Evolutionary conservation across 257 asterid genomes (phyloP), one percentile per base, ranked within the genome.

Genomic region (Penstemon barbatus): DNA sequence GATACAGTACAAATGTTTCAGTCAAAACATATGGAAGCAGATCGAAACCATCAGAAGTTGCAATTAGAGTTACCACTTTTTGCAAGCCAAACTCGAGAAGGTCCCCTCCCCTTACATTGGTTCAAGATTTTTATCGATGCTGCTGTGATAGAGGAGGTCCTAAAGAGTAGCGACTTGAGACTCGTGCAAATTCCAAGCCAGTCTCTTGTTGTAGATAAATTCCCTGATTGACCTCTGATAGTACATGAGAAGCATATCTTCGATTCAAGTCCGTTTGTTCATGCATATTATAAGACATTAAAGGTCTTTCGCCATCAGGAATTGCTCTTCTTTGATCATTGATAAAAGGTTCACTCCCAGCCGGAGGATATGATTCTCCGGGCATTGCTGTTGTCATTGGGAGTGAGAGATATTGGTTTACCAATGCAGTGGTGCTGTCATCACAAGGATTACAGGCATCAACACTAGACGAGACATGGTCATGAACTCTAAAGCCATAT

Each of bases 381-480:
- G 83, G 77, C 9, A 68, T 40, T 38, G 66, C 71, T 7, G 44
- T 25, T 7, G 42, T 50, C 75, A 73, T 71, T 3, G 96, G 86
- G 61, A 79, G 61, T 4, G 84, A 15, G 8, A 88, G 86, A 74
- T 86, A 90, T 4, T 88, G 82, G 56, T 86, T 85, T 3, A 93
- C 96, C 82, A 92, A 59, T 37, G 88, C 75, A 53, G 86, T 58
- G 60, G 93, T 90, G 80, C 80, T 78, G 56, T 86, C 93, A 49
- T 78, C 88, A 43, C 86, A 87, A 54, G 97, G 95, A 69, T 83
- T 40, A 61, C 11, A 70, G 5, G 52, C 65, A 53, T 67, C 75
- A 44, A 50, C 50, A 54, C 63, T 74, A 37, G 74, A 74, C 37
- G 68, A 13, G 61, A 19, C 77, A 65, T n/a, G 74, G 76, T 50